Percentiles rank a stretch among this genome's conserved stretches.
Conservation (phyloP, 495 filamentous ascomycete species). For the Collariella sp. region DNA sequence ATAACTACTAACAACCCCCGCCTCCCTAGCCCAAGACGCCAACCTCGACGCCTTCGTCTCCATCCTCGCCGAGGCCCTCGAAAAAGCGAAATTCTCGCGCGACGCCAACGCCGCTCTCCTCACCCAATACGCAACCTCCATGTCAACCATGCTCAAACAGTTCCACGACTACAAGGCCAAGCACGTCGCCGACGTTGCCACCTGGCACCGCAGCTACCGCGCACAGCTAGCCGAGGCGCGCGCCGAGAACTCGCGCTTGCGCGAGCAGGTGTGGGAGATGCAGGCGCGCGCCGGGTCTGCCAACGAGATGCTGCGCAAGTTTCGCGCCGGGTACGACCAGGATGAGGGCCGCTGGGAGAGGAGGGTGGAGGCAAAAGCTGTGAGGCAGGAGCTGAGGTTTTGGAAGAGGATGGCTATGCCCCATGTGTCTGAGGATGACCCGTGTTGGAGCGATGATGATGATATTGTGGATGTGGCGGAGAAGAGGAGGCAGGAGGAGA, state of each 20-base stretch:
- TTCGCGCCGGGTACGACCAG: slow-evolving; percentile 41
- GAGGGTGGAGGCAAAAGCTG: slow-evolving; percentile 34
- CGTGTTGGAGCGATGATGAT: slow-evolving; percentile 48
- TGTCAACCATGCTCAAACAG: slow-evolving; percentile 42
- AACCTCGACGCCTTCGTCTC: slow-evolving; percentile 47
- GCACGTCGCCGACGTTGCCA: slow-evolving; percentile 41
- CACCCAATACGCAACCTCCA: slow-evolving; percentile 38
- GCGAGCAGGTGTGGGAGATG: slow-evolving; percentile 50
- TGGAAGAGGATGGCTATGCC: slow-evolving; percentile 51
- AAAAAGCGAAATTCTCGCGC: slow-evolving; percentile 41
- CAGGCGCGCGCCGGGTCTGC: slow-evolving; percentile 42
- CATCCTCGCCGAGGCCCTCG: slow-evolving; percentile 43
- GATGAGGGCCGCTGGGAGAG: slow-evolving; percentile 39
- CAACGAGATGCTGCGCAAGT: slow-evolving; percentile 41
- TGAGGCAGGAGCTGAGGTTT: slow-evolving; percentile 42
- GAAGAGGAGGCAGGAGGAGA: slow-evolving; percentile 39
- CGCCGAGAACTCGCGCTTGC: slow-evolving; percentile 46
- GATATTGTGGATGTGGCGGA: slow-evolving; percentile 46
- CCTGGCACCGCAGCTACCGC: slow-evolving; percentile 50
- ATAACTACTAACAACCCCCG: slow-evolving; percentile 4
- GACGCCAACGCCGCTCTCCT: slow-evolving; percentile 46
- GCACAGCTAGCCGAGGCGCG: slow-evolving; percentile 49
- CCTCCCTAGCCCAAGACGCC: slow-evolving; percentile 35
- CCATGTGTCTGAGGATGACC: slow-evolving; percentile 40
- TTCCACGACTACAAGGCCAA: slow-evolving; percentile 47